Conservation (phyloP, 352 stramenopile genomes). For the Globisporangium carolinianum region DNA sequence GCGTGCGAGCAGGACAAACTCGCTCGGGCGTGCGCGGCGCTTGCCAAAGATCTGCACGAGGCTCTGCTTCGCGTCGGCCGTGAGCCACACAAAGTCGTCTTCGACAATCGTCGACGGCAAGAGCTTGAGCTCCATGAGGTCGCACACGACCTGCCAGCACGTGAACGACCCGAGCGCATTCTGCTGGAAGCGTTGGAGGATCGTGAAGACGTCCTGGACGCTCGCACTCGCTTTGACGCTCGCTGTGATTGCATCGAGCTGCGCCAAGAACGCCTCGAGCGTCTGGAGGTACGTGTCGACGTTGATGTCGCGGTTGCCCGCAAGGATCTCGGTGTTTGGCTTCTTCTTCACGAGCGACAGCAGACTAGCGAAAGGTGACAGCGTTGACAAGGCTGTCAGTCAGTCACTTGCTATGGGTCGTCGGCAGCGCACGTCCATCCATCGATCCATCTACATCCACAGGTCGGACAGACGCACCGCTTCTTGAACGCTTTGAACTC, state of each 20-base stretch:
- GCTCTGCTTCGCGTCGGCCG: constrained; percentile 66
- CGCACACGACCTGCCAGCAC: constrained; percentile 79
- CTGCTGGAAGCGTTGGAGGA: constrained; percentile 53
- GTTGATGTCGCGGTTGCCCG: constrained; percentile 53
- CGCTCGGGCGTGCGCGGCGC: constrained; percentile 53
- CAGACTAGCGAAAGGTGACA: constrained; percentile 17
- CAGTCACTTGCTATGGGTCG: too few relatives aligned
- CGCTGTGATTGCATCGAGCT: constrained; percentile 54
- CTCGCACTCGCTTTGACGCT: constrained; percentile 41
- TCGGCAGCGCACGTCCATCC: too few relatives aligned
- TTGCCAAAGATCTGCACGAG: constrained; percentile 82
- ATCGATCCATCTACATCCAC: too few relatives aligned
- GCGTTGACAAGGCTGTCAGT: too few relatives aligned
- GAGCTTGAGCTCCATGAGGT: constrained; percentile 74
- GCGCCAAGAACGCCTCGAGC: constrained; percentile 57
- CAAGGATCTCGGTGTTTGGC: constrained; percentile 38
- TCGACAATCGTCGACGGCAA: constrained; percentile 40
- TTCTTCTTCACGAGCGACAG: constrained; percentile 46
- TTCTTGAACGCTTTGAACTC: constrained; percentile 61
- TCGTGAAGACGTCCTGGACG: constrained; percentile 51
- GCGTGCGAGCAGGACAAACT: constrained; percentile 59
- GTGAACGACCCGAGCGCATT: constrained; percentile 81
- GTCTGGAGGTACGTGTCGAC: constrained; percentile 51
- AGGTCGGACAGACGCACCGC: constrained; percentile 20
- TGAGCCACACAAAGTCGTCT: constrained; percentile 81